Percentiles rank a stretch among this genome's conserved stretches.
Conservation (phyloP, 371 early-diverging fungal species). For the Dichotomocladium elegans region DNA sequence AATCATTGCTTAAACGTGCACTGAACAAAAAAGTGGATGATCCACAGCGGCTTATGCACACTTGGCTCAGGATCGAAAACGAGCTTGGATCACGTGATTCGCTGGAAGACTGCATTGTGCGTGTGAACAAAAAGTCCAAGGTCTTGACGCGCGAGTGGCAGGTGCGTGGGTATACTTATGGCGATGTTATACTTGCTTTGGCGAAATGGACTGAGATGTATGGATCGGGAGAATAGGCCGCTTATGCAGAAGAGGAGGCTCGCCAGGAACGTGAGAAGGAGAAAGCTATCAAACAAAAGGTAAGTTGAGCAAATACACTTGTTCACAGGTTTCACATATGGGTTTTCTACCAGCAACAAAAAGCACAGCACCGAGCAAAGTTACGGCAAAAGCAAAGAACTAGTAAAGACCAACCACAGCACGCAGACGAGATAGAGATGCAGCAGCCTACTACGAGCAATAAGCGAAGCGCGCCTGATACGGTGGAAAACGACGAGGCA, state of each 20-base stretch:
- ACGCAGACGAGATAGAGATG: constrained; percentile 10
- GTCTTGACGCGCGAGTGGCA: constrained; percentile 27
- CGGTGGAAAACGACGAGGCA: neutral
- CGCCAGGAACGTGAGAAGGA: constrained; percentile 1
- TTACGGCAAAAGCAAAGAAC: neutral
- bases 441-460: neutral
- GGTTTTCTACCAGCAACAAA: constrained; percentile 19
- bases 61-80: constrained; percentile 47
- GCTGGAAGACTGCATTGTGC: constrained; percentile 17
- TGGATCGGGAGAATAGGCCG: neutral
- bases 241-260: constrained; percentile 3
- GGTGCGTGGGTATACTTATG: too few species aligned
- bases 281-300: constrained; percentile 10
- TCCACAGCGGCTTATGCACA: constrained; percentile 47
- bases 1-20: constrained; percentile 40
- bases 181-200: neutral
- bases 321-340: neutral
- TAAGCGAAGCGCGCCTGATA: neutral
- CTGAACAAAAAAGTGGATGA: constrained; percentile 35
- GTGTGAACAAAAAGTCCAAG: constrained; percentile 24
- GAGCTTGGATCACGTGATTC: constrained; percentile 40
- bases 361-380: constrained; percentile 20
- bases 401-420: constrained; percentile 3
- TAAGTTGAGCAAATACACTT: neutral
- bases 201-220: neutral